Evolutionary conservation across 495 filamentous ascomycete genomes (phyloP), one percentile per base, ranked within the genome.

Genomic region (Durotheca rogersii): DNA sequence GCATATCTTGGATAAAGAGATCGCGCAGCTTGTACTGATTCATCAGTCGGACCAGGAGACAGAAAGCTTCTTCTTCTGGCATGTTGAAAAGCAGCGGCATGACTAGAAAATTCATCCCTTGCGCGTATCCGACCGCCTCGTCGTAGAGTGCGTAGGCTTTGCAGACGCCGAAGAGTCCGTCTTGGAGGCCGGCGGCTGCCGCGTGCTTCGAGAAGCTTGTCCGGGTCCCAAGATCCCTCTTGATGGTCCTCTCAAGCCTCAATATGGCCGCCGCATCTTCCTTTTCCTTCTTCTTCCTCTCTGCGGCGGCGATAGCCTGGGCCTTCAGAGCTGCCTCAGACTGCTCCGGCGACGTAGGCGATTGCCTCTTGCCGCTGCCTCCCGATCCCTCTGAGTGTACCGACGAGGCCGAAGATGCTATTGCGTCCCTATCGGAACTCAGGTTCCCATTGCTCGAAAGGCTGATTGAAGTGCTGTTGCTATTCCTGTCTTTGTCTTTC

Each of bases 11-110:
- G 50, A 93, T 83, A 60, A 97, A 99, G 69, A 99, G 82, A 47
- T 95, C 88, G 35, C 93, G 86, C 7, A 99, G 76, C 40, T 88
- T 82, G 64, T 97, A 97, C 49, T 96, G 88, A 66, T 94, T 94
- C 93, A 99, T 99, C 38, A 99, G 72, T 51, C 87, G 84, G 7
- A 96, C 89, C 16, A 99, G 79, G 33, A 99, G 78, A 57, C 88
- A 87, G 62, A 99, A 99, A 0, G 93, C 91, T 70, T 99, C 93
- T 55, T 91, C 90, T 69, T 96, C 94, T 2, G 91, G 88, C 91
- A 96, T 96, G 64, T 96, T 97, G 68, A 99, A 95, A 4, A 99
- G 77, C 21, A 99, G 67, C n/a, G 94, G 93, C 87, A 96, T 97
- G 12, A 86, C 87, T 41, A 99, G 82, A 62, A 99, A 99, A 53